Evolutionary conservation across 768 basidiomycete genomes (phyloP), one percentile per base, ranked within the genome.

Genomic region (Lactarius psammicola): DNA sequence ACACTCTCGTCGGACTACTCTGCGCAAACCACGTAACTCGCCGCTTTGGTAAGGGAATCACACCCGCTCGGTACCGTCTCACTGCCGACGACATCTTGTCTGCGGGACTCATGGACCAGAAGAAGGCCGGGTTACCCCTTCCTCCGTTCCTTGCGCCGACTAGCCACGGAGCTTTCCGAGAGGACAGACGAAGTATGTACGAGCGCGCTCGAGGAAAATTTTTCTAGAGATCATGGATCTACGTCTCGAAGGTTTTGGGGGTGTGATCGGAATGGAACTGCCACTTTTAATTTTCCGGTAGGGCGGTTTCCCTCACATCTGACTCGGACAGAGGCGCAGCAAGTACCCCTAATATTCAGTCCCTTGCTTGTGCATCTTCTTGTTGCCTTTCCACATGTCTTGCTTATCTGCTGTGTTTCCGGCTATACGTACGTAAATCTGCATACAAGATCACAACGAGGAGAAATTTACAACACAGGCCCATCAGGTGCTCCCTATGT

Each of bases 21-120:
- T 88, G 87, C 68, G 80, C 87, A 42, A 90, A 89, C 73, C 88
- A 90, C 66, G 82, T 90, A 34, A 83, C 78, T 44, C 77, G 77
- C 34, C 79, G 75, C 59, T 89, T 89, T 72, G 87, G 88, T 54
- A 86, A 84, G 72, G 86, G 88, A 0, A 76, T 89, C 36, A 85
- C 80, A 57, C 89, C 87, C 1, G 79, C 78, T 70, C 76, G 77
- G 68, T 89, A 89, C 75, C 79, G 87, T 34, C 77, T 89, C 55
- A 80, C 74, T 56, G 76, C 72, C 1, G 77, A 69, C 42, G 86
- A 87, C 72, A 79, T 87, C 3, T 17, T 66, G 30, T 40, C 46
- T 23, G 18, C 26, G 28, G 53, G 28, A 44, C 31, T 11, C 10
- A 30, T 62, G 7, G 58, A 64, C 33, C 60, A 62, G 30, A n/a